Evolutionary conservation across 169 alveolate species (phyloP).

Genomic region (Cryptosporidium sp.): DNA sequence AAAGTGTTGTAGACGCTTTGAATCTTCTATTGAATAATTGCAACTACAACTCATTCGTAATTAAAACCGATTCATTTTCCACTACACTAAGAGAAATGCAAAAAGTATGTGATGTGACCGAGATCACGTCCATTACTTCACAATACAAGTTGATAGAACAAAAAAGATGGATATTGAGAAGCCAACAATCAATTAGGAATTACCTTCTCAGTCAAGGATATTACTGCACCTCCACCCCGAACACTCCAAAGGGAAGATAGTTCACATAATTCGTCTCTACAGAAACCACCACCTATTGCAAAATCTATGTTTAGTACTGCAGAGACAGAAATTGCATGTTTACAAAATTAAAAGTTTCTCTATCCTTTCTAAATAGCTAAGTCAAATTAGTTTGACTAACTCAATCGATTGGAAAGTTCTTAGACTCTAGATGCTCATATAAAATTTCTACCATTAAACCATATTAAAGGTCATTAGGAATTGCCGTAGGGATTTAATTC

Average conservation of each 20-base stretch:
- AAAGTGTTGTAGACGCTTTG: conserved; percentile 5
- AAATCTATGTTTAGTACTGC: neutral
- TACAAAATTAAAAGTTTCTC: neutral
- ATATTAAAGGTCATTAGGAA: neutral
- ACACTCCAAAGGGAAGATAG: conserved; percentile 15
- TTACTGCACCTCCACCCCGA: conserved; percentile 59
- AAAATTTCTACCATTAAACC: neutral
- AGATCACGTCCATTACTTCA: conserved; percentile 53
- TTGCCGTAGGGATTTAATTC: conserved; percentile 12
- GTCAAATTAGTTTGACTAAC: neutral
- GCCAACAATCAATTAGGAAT: conserved; percentile 28
- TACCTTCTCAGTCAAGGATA: conserved; percentile 27
- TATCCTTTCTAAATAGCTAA: neutral
- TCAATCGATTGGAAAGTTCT: neutral
- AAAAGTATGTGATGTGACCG: conserved; percentile 26
- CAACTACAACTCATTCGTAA: conserved; percentile 43
- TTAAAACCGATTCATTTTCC: conserved; percentile 29
- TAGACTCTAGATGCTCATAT: conserved; percentile 3
- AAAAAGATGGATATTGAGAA: conserved; percentile 67
- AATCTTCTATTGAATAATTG: conserved; percentile 14
- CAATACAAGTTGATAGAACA: conserved; percentile 58
- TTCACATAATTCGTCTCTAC: neutral
- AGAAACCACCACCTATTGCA: neutral
- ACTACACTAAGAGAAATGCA: conserved; percentile 32
- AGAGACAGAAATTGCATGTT: neutral